These are phyloP conservation scores for Phialophora expanda DNA, from an alignment of 2,329 filamentous ascomycete species.

Conservation along the genomic window DNA sequence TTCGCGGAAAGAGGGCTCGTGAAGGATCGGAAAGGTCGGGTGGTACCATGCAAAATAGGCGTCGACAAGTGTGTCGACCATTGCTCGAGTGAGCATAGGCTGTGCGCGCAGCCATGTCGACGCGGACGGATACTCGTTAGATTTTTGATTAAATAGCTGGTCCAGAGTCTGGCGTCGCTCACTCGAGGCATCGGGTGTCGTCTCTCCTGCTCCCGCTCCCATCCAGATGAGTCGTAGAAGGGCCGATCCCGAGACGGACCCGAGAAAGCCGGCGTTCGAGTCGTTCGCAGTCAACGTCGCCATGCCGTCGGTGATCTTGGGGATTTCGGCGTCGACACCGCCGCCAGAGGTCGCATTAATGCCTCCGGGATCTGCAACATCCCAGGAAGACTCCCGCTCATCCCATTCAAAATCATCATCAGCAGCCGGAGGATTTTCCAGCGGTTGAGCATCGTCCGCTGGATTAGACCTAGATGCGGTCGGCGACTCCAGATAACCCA, in stretches of 20 bases:
- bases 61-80: constrained; percentile 32
- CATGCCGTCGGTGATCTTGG: constrained; percentile 35
- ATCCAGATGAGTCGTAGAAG: constrained; percentile 35
- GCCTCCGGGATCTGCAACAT: constrained; percentile 17
- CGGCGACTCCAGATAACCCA: constrained; percentile 18
- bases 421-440: constrained; percentile 29
- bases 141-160: constrained; percentile 25
- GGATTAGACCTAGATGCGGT: not conserved
- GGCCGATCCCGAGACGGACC: constrained; percentile 33
- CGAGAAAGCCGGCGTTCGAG: constrained; percentile 33
- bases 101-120: constrained; percentile 26
- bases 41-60: constrained; percentile 65
- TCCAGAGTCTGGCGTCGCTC: constrained; percentile 23
- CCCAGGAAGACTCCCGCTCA: constrained; percentile 32
- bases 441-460: constrained; percentile 14
- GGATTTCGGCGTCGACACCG: constrained; percentile 25
- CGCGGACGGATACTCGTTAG: constrained; percentile 13
- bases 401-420: constrained; percentile 38
- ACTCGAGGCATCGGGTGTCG: constrained; percentile 9
- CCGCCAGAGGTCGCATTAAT: constrained; percentile 3
- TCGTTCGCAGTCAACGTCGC: constrained; percentile 34
- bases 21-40: constrained; percentile 61
- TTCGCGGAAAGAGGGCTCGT: constrained; percentile 54
- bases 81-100: constrained; percentile 30
- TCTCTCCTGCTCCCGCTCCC: constrained; percentile 14